Evolutionary conservation across 2,329 filamentous ascomycete genomes (phyloP), one percentile per base, ranked within the genome.

Genomic region (Drechslerella coelobrocha): DNA sequence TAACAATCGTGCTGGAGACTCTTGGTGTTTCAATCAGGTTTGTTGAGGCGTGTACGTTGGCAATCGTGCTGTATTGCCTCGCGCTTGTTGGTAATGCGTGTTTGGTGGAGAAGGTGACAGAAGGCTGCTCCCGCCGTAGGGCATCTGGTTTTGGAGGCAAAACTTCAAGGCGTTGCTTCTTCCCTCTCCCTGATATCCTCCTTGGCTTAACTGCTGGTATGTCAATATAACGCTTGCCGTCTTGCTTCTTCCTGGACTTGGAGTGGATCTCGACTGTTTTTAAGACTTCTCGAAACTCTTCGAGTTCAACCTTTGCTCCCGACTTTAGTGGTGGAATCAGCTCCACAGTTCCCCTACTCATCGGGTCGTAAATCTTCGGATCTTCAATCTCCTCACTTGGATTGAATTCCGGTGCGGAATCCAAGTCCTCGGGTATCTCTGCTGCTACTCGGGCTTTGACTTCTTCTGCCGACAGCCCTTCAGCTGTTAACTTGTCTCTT

Each of bases 251-350:
- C 31, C 37, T 71, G 6, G 66, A 71, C n/a, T 71, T 71, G 19
- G 66, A 71, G 24, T 71, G 59, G 7, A 71, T 60, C 37, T 71
- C 59, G 4, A 17, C 19, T 4, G 50, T 54, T 19, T 51, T 53
- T 4, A 54, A 29, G 3, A 43, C 26, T 24, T 63, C 66, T 9
- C 50, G 29, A 17, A 50, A 63, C 21, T 55, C 53, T 31, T 60
- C 59, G n/a, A 69, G 24, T 9, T 41, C 57, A 6, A 57, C 45
- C 12, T 76, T 76, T 47, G 78, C 76, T 5, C 31, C 23, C 12
- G 43, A 23, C 9, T 62, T 53, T 14, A 24, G 24, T 2, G 59
- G 53, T 8, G 48, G 59, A 6, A 54, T 19, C 2, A 59, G n/a
- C 21, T 63, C 66, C 6, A 48, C 39, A 9, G 55, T 47, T 26